Evolutionary conservation across 1,284 basidiomycete species (phyloP).

Genomic region (Stereum hirsutum): DNA sequence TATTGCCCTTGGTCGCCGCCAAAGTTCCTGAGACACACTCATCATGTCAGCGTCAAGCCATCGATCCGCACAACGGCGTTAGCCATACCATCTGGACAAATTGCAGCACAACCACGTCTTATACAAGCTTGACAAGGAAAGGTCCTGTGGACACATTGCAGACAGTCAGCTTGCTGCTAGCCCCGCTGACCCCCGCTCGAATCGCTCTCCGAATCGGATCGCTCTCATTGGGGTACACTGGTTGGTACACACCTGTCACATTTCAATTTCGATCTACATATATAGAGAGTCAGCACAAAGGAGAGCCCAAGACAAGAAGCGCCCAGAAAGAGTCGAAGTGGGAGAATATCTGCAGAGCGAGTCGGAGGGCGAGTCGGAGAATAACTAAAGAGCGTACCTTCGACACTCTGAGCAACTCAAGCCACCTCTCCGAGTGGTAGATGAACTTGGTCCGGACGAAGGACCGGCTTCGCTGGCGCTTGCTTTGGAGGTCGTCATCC

Average conservation of each 20-base stretch:
- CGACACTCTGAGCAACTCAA: constrained; percentile 45
- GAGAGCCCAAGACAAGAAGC: too few species aligned
- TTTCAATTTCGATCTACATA: constrained; percentile 40
- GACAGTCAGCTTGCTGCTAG: too few species aligned
- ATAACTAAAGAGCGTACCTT: constrained; percentile 21
- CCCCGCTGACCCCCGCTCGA: too few species aligned
- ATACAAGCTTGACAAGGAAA: constrained; percentile 47
- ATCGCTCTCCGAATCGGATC: too few species aligned
- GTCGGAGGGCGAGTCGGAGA: not conserved
- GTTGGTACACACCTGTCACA: constrained; percentile 36
- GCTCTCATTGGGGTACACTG: too few species aligned
- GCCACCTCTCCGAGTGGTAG: constrained; percentile 14
- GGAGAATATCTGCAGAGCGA: not conserved
- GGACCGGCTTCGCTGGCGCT: not conserved
- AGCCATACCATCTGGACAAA: constrained; percentile 39
- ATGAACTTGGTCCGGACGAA: constrained; percentile 1
- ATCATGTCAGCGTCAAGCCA: not conserved
- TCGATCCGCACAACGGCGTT: not conserved
- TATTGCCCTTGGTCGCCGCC: constrained; percentile 45
- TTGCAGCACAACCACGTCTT: constrained; percentile 39
- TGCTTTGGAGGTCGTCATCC: too few species aligned
- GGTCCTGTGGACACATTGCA: too few species aligned
- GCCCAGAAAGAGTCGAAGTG: too few species aligned
- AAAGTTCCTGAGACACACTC: constrained; percentile 30
- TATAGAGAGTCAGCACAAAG: too few species aligned